Base-by-base conservation (phyloP, 1,284 basidiomycete species). In the Kwoniella shivajii region DNA sequence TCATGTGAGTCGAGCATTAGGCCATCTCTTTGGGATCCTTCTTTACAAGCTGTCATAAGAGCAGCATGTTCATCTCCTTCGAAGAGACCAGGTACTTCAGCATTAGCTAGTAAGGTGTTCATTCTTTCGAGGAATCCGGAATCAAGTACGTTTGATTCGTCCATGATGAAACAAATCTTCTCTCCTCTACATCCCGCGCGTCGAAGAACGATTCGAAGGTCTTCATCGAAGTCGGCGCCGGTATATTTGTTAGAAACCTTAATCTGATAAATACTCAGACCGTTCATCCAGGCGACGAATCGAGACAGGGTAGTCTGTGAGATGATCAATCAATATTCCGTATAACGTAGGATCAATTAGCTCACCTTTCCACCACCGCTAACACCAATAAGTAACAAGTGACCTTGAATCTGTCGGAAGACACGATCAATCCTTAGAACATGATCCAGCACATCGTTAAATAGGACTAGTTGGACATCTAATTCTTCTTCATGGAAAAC, bases 151-250 rank as follows among this genome's bases (percentile, higher is more conserved):
- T 99, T 99, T 1, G 92, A 96, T 77, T 99, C 96, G 77, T 99
- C 96, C 94, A 99, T 98, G 78, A 99, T 98, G 83, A 99, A 99
- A 74, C 93, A 98, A 38, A 99, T 89, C 80, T 98, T 98, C 79
- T 99, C 96, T 66, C 92, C 94, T 74, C 98, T 98, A 81, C 93
- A 96, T 6, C 96, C 97, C 0, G 95, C 84, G 27, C 96, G 87
- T 36, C 94, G 88, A 30, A 99, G 85, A 1, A 99, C 92, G 0
- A 87, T 89, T 29, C 96, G 86, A 44, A 99, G 82, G 73, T 99
- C 96, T 63, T 99, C 95, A 68, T 99, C 96, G 70, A 99, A 99
- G 77, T 99, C 93, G 27, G 94, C 93, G 22, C 91, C 93, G 0
- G 92, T 96, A 76, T 99, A 99, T 76, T 92, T 94, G 82, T 98